Conservation (phyloP, 2,329 filamentous ascomycete genomes). For the Pleomassaria siparia region DNA sequence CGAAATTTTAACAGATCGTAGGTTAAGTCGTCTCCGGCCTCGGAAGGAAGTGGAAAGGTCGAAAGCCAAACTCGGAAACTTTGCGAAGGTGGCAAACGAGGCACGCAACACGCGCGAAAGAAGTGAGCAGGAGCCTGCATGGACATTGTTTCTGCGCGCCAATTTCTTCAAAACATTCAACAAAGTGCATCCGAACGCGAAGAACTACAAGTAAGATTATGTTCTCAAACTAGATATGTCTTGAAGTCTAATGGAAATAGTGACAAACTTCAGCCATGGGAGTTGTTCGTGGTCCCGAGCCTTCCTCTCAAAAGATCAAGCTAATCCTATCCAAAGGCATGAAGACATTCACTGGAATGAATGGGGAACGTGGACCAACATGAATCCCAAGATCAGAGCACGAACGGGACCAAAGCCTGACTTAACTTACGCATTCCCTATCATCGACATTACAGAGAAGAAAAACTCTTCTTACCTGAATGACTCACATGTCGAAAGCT, state of each 20-base stretch:
- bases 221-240: not conserved
- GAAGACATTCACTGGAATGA: constrained; percentile 5
- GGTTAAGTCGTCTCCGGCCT: not conserved
- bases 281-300: constrained; percentile 1
- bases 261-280: constrained; percentile 1
- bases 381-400: not conserved
- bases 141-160: constrained; percentile 2
- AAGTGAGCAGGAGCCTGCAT: constrained; percentile 1
- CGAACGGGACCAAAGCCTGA: constrained; percentile 14
- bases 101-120: not conserved
- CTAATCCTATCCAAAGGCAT: constrained; percentile 1
- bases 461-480: not conserved
- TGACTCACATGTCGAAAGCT: constrained; percentile 7
- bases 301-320: not conserved
- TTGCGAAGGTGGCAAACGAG: not conserved
- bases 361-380: not conserved
- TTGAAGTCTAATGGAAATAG: constrained; percentile 2
- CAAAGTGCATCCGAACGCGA: constrained; percentile 1
- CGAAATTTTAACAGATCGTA: not conserved
- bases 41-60: not conserved
- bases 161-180: constrained; percentile 8
- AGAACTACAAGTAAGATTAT: not conserved
- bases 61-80: not conserved
- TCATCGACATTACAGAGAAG: constrained; percentile 5
- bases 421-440: constrained; percentile 15